Percentiles rank a stretch among this genome's conserved stretches.
Evolutionary conservation across 768 basidiomycete genomes (phyloP).

Genomic region (Macrolepiota dolichaula): DNA sequence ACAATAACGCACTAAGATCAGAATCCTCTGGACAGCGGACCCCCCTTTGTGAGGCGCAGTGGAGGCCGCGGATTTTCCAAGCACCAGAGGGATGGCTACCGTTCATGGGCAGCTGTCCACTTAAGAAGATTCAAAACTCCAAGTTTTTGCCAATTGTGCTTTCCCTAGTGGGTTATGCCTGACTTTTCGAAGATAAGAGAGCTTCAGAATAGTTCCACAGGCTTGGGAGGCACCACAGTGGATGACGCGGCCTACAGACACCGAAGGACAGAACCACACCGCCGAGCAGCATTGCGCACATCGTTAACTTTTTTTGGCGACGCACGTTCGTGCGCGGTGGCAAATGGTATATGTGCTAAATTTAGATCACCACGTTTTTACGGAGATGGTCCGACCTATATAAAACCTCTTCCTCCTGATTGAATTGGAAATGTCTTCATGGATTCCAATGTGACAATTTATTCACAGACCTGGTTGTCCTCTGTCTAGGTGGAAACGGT

Average conservation of each 20-base stretch:
- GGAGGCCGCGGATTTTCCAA: neutral
- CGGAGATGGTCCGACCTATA: neutral
- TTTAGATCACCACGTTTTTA: constrained; percentile 1
- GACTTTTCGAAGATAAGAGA: too few species aligned
- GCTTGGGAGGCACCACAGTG: neutral
- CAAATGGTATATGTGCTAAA: neutral
- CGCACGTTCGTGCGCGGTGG: constrained; percentile 5
- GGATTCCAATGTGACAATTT: neutral
- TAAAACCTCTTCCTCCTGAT: neutral
- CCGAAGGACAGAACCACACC: neutral
- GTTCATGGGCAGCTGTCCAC: neutral
- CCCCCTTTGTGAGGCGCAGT: neutral
- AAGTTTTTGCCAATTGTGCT: neutral
- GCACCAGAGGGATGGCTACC: neutral
- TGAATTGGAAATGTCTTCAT: neutral
- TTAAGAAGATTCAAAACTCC: neutral
- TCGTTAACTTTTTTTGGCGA: neutral
- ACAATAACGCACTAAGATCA: neutral
- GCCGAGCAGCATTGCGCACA: neutral
- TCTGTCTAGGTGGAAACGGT: neutral
- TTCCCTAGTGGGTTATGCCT: neutral
- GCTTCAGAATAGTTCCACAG: neutral
- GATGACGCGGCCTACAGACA: neutral
- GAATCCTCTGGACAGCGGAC: neutral
- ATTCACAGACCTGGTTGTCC: neutral